Conservation (phyloP, 75 land plant genomes). For the Isoetes taiwanensis region DNA sequence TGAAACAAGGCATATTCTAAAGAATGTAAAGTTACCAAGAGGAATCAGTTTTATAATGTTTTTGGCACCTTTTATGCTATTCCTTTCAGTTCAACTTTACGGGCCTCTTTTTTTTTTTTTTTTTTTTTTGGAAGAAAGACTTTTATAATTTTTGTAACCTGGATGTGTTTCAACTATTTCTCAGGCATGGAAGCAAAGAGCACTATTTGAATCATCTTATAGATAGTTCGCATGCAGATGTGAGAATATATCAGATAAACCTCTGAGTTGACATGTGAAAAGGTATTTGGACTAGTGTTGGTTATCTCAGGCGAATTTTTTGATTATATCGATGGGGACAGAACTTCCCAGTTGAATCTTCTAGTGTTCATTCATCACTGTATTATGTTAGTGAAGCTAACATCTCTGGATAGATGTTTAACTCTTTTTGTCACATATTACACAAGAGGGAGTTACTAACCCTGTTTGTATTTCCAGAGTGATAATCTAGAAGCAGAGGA, state of each 20-base stretch:
- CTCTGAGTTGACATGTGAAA: neutral
- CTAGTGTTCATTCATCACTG: slow-evolving; percentile 37
- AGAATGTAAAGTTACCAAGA: slow-evolving; percentile 64
- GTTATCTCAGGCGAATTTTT: slow-evolving; percentile 67
- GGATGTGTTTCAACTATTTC: too few relatives aligned
- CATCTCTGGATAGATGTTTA: too few relatives aligned
- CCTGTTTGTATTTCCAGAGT: slow-evolving; percentile 60
- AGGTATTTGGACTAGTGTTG: neutral
- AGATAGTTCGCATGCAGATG: slow-evolving; percentile 38
- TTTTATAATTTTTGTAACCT: too few relatives aligned
- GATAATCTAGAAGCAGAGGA: slow-evolving; percentile 85
- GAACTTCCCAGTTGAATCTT: slow-evolving; percentile 87
- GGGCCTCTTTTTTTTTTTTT: slow-evolving; percentile 4
- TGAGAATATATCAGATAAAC: slow-evolving; percentile 7
- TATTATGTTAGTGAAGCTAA: neutral
- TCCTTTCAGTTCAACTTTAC: slow-evolving; percentile 78
- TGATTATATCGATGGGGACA: slow-evolving; percentile 81
- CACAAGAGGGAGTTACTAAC: too few relatives aligned
- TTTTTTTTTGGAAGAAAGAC: neutral
- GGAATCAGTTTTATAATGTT: slow-evolving; percentile 72
- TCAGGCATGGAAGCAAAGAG: slow-evolving; percentile 83
- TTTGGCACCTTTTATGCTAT: slow-evolving; percentile 75
- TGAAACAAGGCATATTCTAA: slow-evolving; percentile 47
- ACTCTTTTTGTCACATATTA: too few relatives aligned
- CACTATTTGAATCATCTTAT: slow-evolving; percentile 38